Evolutionary conservation across 495 filamentous ascomycete species (phyloP).

Genomic region (Monascus purpureus): DNA sequence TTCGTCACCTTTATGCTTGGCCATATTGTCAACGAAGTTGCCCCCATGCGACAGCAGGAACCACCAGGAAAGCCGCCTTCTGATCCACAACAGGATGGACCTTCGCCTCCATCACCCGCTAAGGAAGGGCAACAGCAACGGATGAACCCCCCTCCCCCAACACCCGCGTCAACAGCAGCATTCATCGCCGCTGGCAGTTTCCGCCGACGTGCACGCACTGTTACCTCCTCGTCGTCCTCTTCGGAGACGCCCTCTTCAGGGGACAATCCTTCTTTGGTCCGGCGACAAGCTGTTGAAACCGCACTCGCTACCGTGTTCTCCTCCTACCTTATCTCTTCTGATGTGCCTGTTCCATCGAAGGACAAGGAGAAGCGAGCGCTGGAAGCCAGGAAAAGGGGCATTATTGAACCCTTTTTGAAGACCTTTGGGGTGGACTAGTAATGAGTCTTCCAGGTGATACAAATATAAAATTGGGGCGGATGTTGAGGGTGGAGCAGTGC

Average conservation of each 20-base stretch:
- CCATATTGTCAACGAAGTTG: slow-evolving; percentile 33
- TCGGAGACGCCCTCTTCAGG: not conserved
- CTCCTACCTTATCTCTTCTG: slow-evolving; percentile 19
- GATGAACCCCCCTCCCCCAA: slow-evolving; percentile 4
- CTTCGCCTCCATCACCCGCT: slow-evolving; percentile 1
- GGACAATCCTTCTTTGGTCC: slow-evolving; percentile 6
- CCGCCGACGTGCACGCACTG: slow-evolving; percentile 15
- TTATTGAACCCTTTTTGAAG: slow-evolving; percentile 33
- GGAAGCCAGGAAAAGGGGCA: slow-evolving; percentile 24
- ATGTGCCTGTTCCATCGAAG: slow-evolving; percentile 17
- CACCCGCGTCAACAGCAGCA: slow-evolving; percentile 13
- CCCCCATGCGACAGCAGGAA: slow-evolving; percentile 15
- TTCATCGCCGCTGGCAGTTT: slow-evolving; percentile 22
- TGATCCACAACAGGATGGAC: slow-evolving; percentile 2
- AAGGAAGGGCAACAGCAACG: not conserved
- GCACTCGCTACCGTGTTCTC: slow-evolving; percentile 20
- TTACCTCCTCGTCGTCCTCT: slow-evolving; percentile 5
- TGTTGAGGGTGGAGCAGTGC: too few relatives aligned
- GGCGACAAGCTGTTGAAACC: slow-evolving; percentile 24
- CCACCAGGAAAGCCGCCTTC: not conserved
- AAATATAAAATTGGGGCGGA: too few relatives aligned
- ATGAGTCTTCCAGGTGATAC: slow-evolving; percentile 26
- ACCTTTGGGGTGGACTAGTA: slow-evolving; percentile 26
- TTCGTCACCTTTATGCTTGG: slow-evolving; percentile 69
- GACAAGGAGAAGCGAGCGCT: slow-evolving; percentile 28